These are phyloP conservation scores for Erythrophleum ivorense DNA, from an alignment of 331 rosid species.

Conservation along the genomic window DNA sequence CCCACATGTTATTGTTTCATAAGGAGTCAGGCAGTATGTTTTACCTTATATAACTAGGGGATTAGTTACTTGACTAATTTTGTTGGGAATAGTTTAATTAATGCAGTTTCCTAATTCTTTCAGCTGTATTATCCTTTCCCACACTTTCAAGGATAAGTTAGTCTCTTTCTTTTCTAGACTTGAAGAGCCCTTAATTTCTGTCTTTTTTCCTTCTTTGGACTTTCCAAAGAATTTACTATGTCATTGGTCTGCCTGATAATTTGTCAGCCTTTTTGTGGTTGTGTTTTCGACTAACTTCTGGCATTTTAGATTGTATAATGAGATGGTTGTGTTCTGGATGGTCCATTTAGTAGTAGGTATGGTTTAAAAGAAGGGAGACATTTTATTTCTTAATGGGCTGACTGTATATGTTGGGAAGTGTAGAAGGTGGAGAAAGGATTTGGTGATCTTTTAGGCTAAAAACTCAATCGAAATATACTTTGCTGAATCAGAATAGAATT, in stretches of 20 bases:
- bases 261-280: not conserved
- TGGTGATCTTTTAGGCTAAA: constrained; percentile 17
- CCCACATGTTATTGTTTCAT: not conserved
- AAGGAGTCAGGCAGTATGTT: not conserved
- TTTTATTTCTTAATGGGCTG: not conserved
- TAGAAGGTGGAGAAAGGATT: constrained; percentile 17
- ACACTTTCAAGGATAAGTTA: not conserved
- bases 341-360: not conserved
- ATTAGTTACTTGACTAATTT: not conserved
- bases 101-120: not conserved
- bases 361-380: constrained; percentile 15
- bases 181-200: not conserved
- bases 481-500: not conserved
- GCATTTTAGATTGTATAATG: not conserved
- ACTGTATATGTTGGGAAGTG: not conserved
- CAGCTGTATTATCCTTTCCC: not conserved
- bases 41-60: not conserved
- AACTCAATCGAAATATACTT: not conserved
- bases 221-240: not conserved
- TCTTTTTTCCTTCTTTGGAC: constrained; percentile 3
- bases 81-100: not conserved
- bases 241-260: constrained; percentile 2
- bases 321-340: not conserved
- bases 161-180: not conserved
- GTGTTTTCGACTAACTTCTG: constrained; percentile 1